Evolutionary conservation across 2,329 filamentous ascomycete species (phyloP), one percentile per base, ranked within the genome.

Genomic region (Fusarium tuaranense): DNA sequence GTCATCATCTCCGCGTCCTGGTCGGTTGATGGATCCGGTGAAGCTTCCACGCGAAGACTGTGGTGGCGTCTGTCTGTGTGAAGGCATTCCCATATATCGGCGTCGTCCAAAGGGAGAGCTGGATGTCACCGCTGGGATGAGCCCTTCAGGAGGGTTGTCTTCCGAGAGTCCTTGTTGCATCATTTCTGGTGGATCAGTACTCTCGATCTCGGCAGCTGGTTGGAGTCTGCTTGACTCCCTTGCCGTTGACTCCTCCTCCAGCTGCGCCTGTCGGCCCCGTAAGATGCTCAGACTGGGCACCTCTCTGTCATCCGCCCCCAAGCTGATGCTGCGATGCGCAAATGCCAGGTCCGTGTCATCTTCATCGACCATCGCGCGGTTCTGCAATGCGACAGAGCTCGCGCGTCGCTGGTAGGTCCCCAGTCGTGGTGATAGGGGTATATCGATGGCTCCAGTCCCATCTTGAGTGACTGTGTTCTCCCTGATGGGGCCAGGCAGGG

Each of bases 381-480:
- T 88, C 76, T 92, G 90, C 73, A 92, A 91, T 4, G 90, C 91
- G 8, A 91, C 92, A 4, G 92, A 94, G 81, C 91, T 94, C 2
- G 92, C 91, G n/a, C 92, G 86, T 63, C 93, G 86, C 55, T 86
- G 87, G 71, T 89, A 86, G 4, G 85, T 85, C 34, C 85, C 86
- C 34, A 89, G 85, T 60, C 92, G 88, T 5, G 93, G 93, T 1
- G 92, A 94, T 2, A 92, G 86, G 0, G 93, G 93, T 48, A 95
- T 95, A 72, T 94, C 92, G 65, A 94, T 94, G 2, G 92, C 92
- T 22, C 87, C 91, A 0, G 90, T 90, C 4, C 89, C 89, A 66
- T 89, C 85, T 62, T 86, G 84, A 13, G 85, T 87, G 32, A 84
- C 80, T 59, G 84, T 82, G 75, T 74, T 79, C 80, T 83, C 82